Evolutionary conservation across 345 rosid genomes (phyloP).

Genomic region (Durio zibethinus): DNA sequence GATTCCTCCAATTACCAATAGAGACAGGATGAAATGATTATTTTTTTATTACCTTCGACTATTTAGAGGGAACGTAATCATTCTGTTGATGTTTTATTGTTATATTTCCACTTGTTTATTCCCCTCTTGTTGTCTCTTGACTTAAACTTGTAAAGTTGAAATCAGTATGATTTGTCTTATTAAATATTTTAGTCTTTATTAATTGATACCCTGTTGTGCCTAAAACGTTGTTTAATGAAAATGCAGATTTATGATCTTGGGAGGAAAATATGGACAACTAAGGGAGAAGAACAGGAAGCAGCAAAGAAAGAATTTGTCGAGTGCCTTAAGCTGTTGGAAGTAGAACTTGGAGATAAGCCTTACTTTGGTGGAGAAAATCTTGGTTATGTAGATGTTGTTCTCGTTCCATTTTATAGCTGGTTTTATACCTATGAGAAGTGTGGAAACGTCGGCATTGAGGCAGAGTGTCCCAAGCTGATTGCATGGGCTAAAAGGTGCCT

Average conservation of each 20-base stretch:
- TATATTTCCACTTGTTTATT: no score
- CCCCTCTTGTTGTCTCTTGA: no score
- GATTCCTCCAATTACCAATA: background rate
- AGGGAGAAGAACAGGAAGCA: conserved; percentile 19
- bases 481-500: conserved; percentile 36
- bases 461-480: conserved; percentile 27
- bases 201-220: background rate
- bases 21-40: background rate
- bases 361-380: conserved; percentile 10
- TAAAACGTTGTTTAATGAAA: background rate
- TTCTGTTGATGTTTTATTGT: no score
- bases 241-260: conserved; percentile 13
- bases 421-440: conserved; percentile 13
- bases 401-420: conserved; percentile 10
- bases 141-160: no score
- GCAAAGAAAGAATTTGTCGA: conserved; percentile 22
- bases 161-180: no score
- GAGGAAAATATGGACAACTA: conserved; percentile 3
- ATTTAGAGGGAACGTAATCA: no score
- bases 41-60: no score
- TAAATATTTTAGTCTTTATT: no score
- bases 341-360: conserved; percentile 19
- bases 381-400: conserved; percentile 9
- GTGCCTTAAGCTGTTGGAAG: conserved; percentile 17
- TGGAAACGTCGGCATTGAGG: conserved; percentile 18